phyloP scores from a whole-genome alignment of 2,329 filamentous ascomycete species.

The Stemphylium lycopersici region DNA sequence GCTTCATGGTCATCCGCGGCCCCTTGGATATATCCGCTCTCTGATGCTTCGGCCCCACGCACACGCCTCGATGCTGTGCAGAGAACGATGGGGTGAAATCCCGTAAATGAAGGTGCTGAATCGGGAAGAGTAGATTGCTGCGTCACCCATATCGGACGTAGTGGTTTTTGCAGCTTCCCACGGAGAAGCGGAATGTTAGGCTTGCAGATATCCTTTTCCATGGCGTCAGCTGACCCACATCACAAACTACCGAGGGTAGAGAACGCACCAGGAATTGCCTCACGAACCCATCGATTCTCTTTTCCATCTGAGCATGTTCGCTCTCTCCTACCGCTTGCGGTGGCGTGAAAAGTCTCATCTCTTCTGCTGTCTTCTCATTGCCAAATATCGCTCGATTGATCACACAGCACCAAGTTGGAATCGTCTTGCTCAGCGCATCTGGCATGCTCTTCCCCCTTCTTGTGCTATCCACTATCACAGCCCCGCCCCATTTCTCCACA shows the following conservation, averaged over 20 bases:
- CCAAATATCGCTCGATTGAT: slow-evolving; percentile 82
- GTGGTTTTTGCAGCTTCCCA: slow-evolving; percentile 68
- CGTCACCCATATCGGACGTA: slow-evolving; percentile 81
- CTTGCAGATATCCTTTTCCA: slow-evolving; percentile 59
- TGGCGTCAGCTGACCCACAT: slow-evolving; percentile 1
- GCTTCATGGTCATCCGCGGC: slow-evolving; percentile 94
- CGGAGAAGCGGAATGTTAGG: slow-evolving; percentile 64
- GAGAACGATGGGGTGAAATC: slow-evolving; percentile 76
- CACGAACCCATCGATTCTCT: slow-evolving; percentile 64
- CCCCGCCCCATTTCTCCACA: slow-evolving; percentile 71
- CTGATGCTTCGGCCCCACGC: slow-evolving; percentile 69
- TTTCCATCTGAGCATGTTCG: slow-evolving; percentile 79
- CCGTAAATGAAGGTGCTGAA: slow-evolving; percentile 56
- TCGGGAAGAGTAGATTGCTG: slow-evolving; percentile 63
- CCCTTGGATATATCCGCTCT: slow-evolving; percentile 86
- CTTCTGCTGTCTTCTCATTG: slow-evolving; percentile 48
- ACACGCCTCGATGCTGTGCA: slow-evolving; percentile 83
- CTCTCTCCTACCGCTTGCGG: slow-evolving; percentile 74
- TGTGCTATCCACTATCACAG: slow-evolving; percentile 91
- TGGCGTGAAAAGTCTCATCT: slow-evolving; percentile 67
- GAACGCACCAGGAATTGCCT: slow-evolving; percentile 52
- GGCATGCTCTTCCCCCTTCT: slow-evolving; percentile 93
- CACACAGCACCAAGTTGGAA: slow-evolving; percentile 92
- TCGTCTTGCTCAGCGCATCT: slow-evolving; percentile 89
- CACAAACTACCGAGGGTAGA: slow-evolving; percentile 1